Evolutionary conservation across 2,329 filamentous ascomycete species (phyloP), one percentile per base, ranked within the genome.

Genomic region (Nemania abortiva): DNA sequence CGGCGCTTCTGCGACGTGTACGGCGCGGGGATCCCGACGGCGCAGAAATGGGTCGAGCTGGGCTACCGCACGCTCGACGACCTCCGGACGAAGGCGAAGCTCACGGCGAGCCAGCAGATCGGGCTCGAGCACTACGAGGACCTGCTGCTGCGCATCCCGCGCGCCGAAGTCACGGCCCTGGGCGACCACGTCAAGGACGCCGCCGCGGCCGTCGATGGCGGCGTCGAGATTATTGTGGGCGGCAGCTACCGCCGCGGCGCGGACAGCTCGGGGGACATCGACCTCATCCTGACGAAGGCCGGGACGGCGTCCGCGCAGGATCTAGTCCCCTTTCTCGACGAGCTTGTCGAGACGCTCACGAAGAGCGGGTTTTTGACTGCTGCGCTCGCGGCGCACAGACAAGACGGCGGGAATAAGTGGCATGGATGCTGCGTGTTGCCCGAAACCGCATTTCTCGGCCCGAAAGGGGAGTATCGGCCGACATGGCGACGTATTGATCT

Each of bases 241-340:
- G 95, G 95, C 0, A 97, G 93, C 66, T 98, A 97, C 78, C 89
- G 95, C 27, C 89, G 95, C 34, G 95, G 95, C 20, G 88, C 92
- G 3, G 80, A 86, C 34, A 87, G 87, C 60, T 96, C 90, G 6
- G 90, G 93, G 2, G 95, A 98, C 77, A 91, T 98, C 65, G 95
- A 98, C 78, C 84, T 95, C 49, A 88, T 98, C 68, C 87, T 98
- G 70, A 97, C 93, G 1, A 91, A 91, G 75, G 82, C 86, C 0
- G 84, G 85, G 0, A 91, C 90, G 0, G 76, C 72, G 0, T 82
- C 83, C 0, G 79, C 87, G 6, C 79, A 82, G 0, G 85, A 92
- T 2, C 84, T 97, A 0, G 83, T 86, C 1, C 84, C 84, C 0
- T 85, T 94, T 58, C 83, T 96, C 24, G 83, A 89, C 9, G 80